Conservation (phyloP, 371 early-diverging fungal genomes). For the Gilbertella persicaria region DNA sequence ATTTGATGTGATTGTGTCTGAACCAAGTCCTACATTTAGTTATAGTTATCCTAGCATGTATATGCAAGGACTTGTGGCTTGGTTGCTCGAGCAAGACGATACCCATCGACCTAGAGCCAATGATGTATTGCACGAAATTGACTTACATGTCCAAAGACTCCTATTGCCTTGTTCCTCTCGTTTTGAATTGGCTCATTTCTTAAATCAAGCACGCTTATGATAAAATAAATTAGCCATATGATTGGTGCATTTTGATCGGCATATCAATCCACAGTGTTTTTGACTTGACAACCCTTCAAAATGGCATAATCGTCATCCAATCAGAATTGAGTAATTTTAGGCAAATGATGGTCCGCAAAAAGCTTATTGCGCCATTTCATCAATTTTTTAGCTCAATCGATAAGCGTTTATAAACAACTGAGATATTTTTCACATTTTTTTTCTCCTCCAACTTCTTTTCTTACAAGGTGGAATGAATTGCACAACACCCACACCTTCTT, state of each 20-base stretch:
- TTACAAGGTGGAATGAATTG: conserved; percentile 10
- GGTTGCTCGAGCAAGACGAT: conserved; percentile 46
- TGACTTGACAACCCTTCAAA: no score
- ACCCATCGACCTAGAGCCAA: conserved; percentile 38
- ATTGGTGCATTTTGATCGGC: no score
- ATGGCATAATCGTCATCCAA: conserved; percentile 17
- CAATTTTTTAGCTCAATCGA: conserved; percentile 3
- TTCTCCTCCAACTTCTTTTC: background rate
- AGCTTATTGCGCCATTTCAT: conserved; percentile 21
- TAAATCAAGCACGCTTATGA: no score
- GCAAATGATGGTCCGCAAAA: no score
- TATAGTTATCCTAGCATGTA: conserved; percentile 51
- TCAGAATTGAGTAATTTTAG: background rate
- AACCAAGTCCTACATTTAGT: conserved; percentile 48
- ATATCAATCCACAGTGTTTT: no score
- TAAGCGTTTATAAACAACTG: conserved; percentile 4
- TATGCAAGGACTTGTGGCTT: conserved; percentile 50
- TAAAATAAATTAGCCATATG: no score
- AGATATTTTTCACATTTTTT: conserved; percentile 1
- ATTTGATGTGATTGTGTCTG: conserved; percentile 44
- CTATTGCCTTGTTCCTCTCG: conserved; percentile 36
- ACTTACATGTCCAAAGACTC: conserved; percentile 42
- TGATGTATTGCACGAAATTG: conserved; percentile 46
- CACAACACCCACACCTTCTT: conserved; percentile 9
- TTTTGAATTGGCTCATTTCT: conserved; percentile 38